phyloP scores from a whole-genome alignment of 345 rosid species.

The Luvunga scandens region DNA sequence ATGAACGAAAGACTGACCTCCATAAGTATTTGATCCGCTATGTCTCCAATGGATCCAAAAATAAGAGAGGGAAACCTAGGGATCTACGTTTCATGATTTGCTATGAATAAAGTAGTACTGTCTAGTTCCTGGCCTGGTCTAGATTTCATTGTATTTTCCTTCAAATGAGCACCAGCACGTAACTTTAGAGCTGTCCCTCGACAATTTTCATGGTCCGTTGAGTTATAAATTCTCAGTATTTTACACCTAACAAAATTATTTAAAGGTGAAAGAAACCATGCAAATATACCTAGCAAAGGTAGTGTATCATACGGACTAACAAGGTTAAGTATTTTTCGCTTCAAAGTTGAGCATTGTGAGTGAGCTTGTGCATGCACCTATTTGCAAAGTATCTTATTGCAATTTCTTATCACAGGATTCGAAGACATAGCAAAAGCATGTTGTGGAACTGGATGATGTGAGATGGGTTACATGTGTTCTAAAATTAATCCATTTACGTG shows the following conservation, averaged over 20 bases:
- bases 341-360: not conserved
- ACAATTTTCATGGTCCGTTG: not conserved
- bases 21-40: no score
- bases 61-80: no score
- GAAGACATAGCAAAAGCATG: slow-evolving; percentile 49
- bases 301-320: not conserved
- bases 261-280: not conserved
- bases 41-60: no score
- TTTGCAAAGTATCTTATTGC: slow-evolving; percentile 5
- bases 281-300: not conserved
- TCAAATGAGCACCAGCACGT: no score
- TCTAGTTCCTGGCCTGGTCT: no score
- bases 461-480: slow-evolving; percentile 62
- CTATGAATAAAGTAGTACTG: no score
- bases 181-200: not conserved
- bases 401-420: slow-evolving; percentile 43
- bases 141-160: no score
- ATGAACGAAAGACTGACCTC: no score
- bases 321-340: slow-evolving; percentile 4
- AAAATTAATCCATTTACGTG: slow-evolving; percentile 54
- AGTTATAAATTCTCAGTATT: not conserved
- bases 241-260: not conserved
- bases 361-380: not conserved
- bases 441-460: slow-evolving; percentile 63
- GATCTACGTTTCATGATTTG: no score